Evolutionary conservation across 2,329 filamentous ascomycete species (phyloP), one percentile per base, ranked within the genome.

Genomic region (Esteya vermicola): DNA sequence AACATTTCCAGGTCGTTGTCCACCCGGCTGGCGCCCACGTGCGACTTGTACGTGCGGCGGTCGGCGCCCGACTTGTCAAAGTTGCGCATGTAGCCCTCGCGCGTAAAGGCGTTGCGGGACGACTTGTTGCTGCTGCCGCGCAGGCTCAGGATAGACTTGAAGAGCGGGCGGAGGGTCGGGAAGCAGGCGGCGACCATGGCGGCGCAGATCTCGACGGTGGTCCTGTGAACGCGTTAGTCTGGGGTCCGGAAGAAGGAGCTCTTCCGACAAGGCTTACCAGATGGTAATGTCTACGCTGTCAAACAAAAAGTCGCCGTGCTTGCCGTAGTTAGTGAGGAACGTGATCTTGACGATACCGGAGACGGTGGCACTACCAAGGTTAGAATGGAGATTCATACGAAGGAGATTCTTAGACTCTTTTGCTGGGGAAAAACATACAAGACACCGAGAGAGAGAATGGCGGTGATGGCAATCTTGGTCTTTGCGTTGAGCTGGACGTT

Each of bases 221-320:
- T 50, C 49, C 50, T 54, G 33, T 9, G 16, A 9, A 27, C n/a
- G n/a, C n/a, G n/a, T n/a, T n/a, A n/a, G n/a, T n/a, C n/a, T n/a
- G n/a, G n/a, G n/a, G 18, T 9, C 3, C 8, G 3, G 22, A 7
- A 25, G 10, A 39, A 35, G 20, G 14, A n/a, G 7, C 9, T 9
- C 9, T 4, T 26, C 1, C 12, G 16, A 12, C 3, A 2, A 7
- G 6, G 32, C 46, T 4, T 36, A 52, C 52, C 53, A 54, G 9
- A 54, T 55, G 0, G 52, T 54, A 8, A 56, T 41, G 14, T 55
- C 49, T 0, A 45, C 43, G 18, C 46, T 50, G 36, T 55, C 51
- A 30, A 38, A 56, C 16, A 54, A 43, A 22, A 52, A 54, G 39
- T 56, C 53, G 16, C 48, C 50, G 9, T 50, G 43, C 16, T 52